A percentile compares a stretch with the other conserved stretches of the same genome.
These are phyloP conservation scores for Aquilaria malaccensis DNA, from an alignment of 345 rosid species.

Conservation along the genomic window DNA sequence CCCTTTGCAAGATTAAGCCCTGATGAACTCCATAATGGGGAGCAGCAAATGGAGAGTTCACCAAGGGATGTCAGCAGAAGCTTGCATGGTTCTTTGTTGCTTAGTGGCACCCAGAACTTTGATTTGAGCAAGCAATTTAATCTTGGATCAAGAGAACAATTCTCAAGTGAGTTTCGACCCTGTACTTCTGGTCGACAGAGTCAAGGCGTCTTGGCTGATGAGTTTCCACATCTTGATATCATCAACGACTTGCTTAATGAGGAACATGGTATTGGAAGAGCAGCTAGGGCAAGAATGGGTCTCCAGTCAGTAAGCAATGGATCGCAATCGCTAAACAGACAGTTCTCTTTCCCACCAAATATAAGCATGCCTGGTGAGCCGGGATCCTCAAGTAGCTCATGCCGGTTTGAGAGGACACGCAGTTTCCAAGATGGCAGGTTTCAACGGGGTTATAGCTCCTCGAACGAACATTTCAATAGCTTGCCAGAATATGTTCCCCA, in stretches of 20 bases:
- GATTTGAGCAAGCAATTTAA: constrained; percentile 23
- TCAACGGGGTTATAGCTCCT: constrained; percentile 37
- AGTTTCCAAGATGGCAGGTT: constrained; percentile 49
- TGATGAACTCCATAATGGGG: constrained; percentile 42
- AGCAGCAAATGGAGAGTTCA: constrained; percentile 51
- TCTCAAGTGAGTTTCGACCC: constrained; percentile 29
- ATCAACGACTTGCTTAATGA: constrained; percentile 92
- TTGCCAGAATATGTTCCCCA: constrained; percentile 45
- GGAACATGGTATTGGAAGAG: constrained; percentile 43
- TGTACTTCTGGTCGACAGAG: constrained; percentile 45
- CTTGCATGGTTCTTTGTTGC: constrained; percentile 22
- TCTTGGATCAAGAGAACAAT: constrained; percentile 26
- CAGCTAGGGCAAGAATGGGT: constrained; percentile 19
- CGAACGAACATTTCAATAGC: constrained; percentile 31
- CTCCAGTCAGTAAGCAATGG: constrained; percentile 28
- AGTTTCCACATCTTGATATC: constrained; percentile 90
- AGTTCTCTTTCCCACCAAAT: constrained; percentile 44
- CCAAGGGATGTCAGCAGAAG: constrained; percentile 33
- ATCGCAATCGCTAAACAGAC: constrained; percentile 44
- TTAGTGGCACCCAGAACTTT: constrained; percentile 23
- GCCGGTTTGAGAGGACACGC: constrained; percentile 50
- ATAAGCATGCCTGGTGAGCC: constrained; percentile 33
- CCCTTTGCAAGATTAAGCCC: constrained; percentile 31
- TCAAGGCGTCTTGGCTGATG: constrained; percentile 51
- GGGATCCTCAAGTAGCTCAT: constrained; percentile 34